Percentiles rank a stretch among this genome's conserved stretches.
Conservation (phyloP, 495 filamentous ascomycete species). For the Penicillium pulvis region DNA sequence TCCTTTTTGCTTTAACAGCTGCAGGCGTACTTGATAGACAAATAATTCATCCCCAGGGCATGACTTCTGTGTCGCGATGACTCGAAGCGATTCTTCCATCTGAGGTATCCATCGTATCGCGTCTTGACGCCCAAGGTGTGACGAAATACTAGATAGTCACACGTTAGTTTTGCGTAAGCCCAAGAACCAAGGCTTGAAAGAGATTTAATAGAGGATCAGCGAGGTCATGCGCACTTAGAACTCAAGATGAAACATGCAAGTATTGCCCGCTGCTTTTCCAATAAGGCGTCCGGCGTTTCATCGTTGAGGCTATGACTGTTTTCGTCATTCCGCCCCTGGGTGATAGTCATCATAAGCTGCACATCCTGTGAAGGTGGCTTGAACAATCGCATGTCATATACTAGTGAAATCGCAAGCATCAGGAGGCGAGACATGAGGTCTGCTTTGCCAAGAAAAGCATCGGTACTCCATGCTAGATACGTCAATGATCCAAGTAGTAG, state of each 20-base stretch:
- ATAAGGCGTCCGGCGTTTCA: conserved; percentile 17
- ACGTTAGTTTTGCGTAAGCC: conserved; percentile 9
- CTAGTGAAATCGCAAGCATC: conserved; percentile 35
- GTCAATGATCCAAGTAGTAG: conserved; percentile 31
- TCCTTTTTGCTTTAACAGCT: conserved; percentile 28
- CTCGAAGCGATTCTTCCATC: conserved; percentile 30
- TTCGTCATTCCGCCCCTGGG: conserved; percentile 24
- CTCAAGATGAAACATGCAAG: conserved; percentile 35
- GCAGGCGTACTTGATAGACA: conserved; percentile 30
- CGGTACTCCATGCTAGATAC: conserved; percentile 36
- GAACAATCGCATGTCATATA: conserved; percentile 29
- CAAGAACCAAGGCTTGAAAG: too few species aligned
- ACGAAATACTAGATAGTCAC: conserved; percentile 28
- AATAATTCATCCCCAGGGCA: conserved; percentile 27
- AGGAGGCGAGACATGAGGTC: conserved; percentile 29
- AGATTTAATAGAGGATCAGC: background rate
- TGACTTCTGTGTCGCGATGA: conserved; percentile 20
- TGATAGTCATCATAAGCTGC: conserved; percentile 28
- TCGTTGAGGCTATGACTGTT: conserved; percentile 2
- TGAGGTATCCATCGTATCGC: conserved; percentile 32
- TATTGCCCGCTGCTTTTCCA: conserved; percentile 30
- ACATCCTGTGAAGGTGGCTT: conserved; percentile 27
- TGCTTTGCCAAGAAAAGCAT: conserved; percentile 34
- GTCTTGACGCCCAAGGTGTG: conserved; percentile 30
- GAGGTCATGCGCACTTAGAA: conserved; percentile 28